Evolutionary conservation across 2,329 filamentous ascomycete species (phyloP), one percentile per base, ranked within the genome.

Genomic region (Aspergillus niger): DNA sequence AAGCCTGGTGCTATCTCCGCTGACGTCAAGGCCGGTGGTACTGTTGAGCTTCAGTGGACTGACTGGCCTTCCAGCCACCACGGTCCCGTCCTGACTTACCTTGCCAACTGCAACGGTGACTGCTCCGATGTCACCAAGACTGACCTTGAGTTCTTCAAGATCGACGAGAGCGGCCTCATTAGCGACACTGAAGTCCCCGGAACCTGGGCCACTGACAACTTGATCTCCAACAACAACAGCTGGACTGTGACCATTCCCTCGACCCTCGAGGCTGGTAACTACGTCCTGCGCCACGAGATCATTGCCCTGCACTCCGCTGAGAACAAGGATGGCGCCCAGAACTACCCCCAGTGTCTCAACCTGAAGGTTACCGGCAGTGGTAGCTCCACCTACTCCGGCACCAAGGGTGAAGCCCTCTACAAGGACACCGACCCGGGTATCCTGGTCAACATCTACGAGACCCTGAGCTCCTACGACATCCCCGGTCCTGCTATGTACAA

Each of bases 21-120:
- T 17, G 76, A 81, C n/a, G 82, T 89, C 39, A 77, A 80, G n/a
- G 88, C 87, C 13, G 89, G 88, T 63, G 79, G 79, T 64, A 79
- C 79, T 8, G 72, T 90, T 65, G 77, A 83, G 60, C 75, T 90
- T 52, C 81, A 85, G 67, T 90, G 88, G 88, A 84, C 81, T 60
- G 77, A 78, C 15, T 91, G 88, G 88, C 87, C 88, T n/a, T 79
- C 83, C 8, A 83, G 80, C 57, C 85, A 91, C 77, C 81, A 87
- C 65, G 86, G 86, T 2, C 87, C 87, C 11, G 82, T 89, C 67
- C 81, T 89, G 63, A 83, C 83, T 72, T 89, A 89, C 77, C 76
- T 89, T 15, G 87, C 87, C 58, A 81, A 80, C 67, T 87, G 85
- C 75, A 75, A 82, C 56, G 85, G 82, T 22, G 81, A 86, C 72